Evolutionary conservation across 140 eudicot species (phyloP).

Genomic region (Senecio squalidus): DNA sequence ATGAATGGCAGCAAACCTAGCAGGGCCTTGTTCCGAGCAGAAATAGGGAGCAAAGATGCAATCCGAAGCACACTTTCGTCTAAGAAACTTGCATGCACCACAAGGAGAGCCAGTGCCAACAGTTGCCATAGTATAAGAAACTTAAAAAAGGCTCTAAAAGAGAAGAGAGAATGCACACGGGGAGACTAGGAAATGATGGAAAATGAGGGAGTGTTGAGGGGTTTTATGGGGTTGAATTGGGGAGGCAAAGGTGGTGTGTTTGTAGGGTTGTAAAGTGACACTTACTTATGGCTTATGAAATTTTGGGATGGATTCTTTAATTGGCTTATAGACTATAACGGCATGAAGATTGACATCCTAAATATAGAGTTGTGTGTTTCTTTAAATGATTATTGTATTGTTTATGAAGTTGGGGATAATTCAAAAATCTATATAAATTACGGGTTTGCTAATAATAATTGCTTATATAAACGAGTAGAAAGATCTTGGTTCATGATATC

Average conservation of each 20-base stretch:
- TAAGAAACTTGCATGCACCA: constrained; percentile 95
- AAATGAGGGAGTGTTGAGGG: constrained; percentile 31
- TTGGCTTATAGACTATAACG: constrained; percentile 21
- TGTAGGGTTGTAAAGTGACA: constrained; percentile 87
- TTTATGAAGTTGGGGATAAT: no score
- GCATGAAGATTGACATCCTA: constrained; percentile 11
- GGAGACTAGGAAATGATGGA: constrained; percentile 70
- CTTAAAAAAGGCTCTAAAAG: not conserved
- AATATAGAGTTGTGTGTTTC: constrained; percentile 15
- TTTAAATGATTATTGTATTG: no score
- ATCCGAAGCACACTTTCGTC: constrained; percentile 87
- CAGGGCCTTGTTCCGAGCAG: constrained; percentile 93
- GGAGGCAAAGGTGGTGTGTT: constrained; percentile 59
- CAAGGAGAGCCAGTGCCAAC: constrained; percentile 80
- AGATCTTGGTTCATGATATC: no score
- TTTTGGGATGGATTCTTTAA: constrained; percentile 24
- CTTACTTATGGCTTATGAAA: constrained; percentile 61
- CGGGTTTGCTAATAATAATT: no score
- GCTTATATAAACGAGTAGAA: no score
- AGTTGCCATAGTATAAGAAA: constrained; percentile 15
- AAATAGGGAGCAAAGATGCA: constrained; percentile 92
- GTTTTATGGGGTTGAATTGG: constrained; percentile 39
- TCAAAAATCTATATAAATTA: no score
- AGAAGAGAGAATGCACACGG: constrained; percentile 41
- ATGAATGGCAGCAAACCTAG: constrained; percentile 91